Evolutionary conservation across 768 basidiomycete species (phyloP), one percentile per base, ranked within the genome.

Genomic region (Rossbeevera mucosa): DNA sequence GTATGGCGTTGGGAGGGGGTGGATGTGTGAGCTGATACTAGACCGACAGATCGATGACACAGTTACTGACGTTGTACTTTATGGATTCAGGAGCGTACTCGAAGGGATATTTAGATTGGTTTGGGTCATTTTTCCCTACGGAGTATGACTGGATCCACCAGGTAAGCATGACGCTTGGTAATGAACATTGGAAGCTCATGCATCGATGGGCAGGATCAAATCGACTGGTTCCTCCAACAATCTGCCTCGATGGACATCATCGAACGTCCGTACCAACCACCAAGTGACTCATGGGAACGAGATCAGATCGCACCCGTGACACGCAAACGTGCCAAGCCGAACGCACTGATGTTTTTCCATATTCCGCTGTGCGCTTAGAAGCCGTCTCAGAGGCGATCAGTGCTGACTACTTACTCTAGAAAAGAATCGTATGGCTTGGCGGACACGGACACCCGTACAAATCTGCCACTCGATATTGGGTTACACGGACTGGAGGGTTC

Each of bases 321-420:
- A 21, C 70, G 72, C 60, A 76, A 74, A 50, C 75, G 94, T 3
- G 91, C 89, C 4, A 98, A 96, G 68, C 95, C 95, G 1, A 97
- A 97, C 62, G 95, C 92, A 0, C 68, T 98, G 59, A 90, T 92
- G 88, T 96, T 95, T 73, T 97, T 96, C 83, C 95, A 98, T 59
- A 98, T 99, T 44, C 95, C 95, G 47, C 64, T 97, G 86, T 91
- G 64, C 20, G 85, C 74, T 12, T 5, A 5, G 22, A 20, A 9
- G 2, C 7, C 25, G 4, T 9, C 5, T 25, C 3, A 5, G 7
- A 24, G 6, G 9, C 13, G 41, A 43, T 7, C 12, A 14, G 16
- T n/a, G 22, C 33, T 54, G 2, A 45, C 41, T 20, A 14, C 16
- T 22, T 48, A 7, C 29, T 38, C 13, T 58, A 91, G 89, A 28